Percentiles rank a stretch among this genome's conserved stretches.
These are phyloP conservation scores for Quillaja saponaria DNA, from an alignment of 306 rosid species.

Conservation along the genomic window DNA sequence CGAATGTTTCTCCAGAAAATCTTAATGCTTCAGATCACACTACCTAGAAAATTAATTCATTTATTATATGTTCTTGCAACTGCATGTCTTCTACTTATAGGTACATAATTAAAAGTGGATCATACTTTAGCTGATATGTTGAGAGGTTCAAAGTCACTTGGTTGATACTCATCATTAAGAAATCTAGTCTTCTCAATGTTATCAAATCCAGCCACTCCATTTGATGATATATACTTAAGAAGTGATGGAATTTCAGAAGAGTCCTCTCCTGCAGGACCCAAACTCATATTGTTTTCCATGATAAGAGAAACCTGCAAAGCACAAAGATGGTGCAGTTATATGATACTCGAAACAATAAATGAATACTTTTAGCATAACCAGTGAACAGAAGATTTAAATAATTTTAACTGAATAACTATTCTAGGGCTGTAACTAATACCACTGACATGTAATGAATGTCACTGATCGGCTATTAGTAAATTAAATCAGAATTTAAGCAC, in stretches of 20 bases:
- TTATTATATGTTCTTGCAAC: too few relatives aligned
- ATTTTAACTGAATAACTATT: not conserved
- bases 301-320: slow-evolving; percentile 29
- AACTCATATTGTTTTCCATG: slow-evolving; percentile 39
- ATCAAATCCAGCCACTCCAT: slow-evolving; percentile 58
- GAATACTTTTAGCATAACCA: not conserved
- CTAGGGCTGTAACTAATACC: not conserved
- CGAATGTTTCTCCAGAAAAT: not conserved
- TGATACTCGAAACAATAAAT: not conserved
- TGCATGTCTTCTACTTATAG: not conserved
- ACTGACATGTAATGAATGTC: not conserved
- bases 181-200: slow-evolving; percentile 18
- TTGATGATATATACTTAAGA: slow-evolving; percentile 50
- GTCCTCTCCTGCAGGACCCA: slow-evolving; percentile 27
- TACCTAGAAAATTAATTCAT: not conserved
- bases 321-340: not conserved
- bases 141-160: slow-evolving; percentile 28
- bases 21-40: slow-evolving; percentile 1
- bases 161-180: slow-evolving; percentile 12
- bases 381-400: not conserved
- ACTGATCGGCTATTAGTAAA: not conserved
- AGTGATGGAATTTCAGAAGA: slow-evolving; percentile 56
- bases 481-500: too few relatives aligned
- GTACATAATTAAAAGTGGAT: slow-evolving; percentile 1
- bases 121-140: slow-evolving; percentile 48